Conservation (phyloP, 805 yeast genomes). For the Candida parachauliodes region DNA sequence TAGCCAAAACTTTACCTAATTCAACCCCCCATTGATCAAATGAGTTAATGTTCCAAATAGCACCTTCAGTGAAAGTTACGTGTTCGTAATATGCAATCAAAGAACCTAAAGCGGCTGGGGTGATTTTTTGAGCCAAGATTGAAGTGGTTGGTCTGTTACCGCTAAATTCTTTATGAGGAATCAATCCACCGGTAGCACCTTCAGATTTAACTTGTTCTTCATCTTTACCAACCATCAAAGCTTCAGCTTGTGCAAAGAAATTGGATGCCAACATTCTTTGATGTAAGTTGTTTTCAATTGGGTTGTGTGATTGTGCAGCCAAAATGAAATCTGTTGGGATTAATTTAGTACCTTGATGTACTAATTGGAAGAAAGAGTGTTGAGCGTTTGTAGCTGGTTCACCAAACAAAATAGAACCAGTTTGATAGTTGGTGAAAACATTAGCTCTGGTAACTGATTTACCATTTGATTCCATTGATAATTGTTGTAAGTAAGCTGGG, state of each 20-base stretch:
- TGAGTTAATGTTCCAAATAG: conserved; percentile 98
- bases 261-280: conserved; percentile 98
- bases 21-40: conserved; percentile 99
- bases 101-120: conserved; percentile 95
- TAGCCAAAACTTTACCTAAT: conserved; percentile 96
- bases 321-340: conserved; percentile 96
- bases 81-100: conserved; percentile 98
- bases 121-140: conserved; percentile 89
- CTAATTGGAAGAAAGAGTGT: conserved; percentile 98
- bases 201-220: conserved; percentile 80
- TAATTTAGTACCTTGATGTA: conserved; percentile 97
- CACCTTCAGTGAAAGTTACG: conserved; percentile 96
- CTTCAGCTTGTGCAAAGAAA: conserved; percentile 98
- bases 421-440: conserved; percentile 87
- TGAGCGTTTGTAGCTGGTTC: conserved; percentile 99
- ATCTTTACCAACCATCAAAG: conserved; percentile 93
- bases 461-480: conserved; percentile 99
- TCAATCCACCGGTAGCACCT: conserved; percentile 80
- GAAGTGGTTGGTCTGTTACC: conserved; percentile 99
- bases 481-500: conserved; percentile 98
- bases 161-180: conserved; percentile 93
- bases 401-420: conserved; percentile 94
- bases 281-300: conserved; percentile 89
- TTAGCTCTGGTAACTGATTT: conserved; percentile 93
- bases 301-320: conserved; percentile 98